A percentile compares a stretch with the other conserved stretches of the same genome.
Evolutionary conservation across 176 grass and related monocot genomes (phyloP).

Genomic region (Carex kokanica): DNA sequence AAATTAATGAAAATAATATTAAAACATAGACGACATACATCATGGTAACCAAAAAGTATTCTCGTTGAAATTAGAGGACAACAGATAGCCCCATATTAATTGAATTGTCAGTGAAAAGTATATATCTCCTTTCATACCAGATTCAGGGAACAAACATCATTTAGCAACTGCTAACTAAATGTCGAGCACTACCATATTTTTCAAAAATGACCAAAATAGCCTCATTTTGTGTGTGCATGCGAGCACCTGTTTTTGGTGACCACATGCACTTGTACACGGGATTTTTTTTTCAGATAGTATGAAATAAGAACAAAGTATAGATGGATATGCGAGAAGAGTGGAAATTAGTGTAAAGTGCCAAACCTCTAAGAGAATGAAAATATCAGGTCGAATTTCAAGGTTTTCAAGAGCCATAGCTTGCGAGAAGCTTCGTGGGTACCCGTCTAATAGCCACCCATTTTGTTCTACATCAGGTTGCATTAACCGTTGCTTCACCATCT

Average conservation of each 20-base stretch:
- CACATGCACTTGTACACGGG: neutral
- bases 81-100: neutral
- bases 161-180: neutral
- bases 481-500: constrained; percentile 92
- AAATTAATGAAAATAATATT: neutral
- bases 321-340: neutral
- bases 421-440: constrained; percentile 85
- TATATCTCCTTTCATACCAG: no score
- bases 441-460: constrained; percentile 91
- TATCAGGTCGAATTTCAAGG: constrained; percentile 70
- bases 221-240: neutral
- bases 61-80: neutral
- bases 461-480: constrained; percentile 77
- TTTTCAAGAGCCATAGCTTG: constrained; percentile 89
- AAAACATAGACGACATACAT: neutral
- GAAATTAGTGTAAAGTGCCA: constrained; percentile 25
- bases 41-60: neutral
- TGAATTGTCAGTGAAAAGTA: constrained; percentile 1
- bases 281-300: neutral
- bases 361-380: constrained; percentile 86
- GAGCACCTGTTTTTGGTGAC: neutral
- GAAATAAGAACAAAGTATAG: constrained; percentile 9
- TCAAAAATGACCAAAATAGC: neutral
- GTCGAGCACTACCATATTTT: neutral
- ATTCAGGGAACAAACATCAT: neutral